phyloP scores from a whole-genome alignment of 2,329 filamentous ascomycete species.

The Cladorrhinum sp. region DNA sequence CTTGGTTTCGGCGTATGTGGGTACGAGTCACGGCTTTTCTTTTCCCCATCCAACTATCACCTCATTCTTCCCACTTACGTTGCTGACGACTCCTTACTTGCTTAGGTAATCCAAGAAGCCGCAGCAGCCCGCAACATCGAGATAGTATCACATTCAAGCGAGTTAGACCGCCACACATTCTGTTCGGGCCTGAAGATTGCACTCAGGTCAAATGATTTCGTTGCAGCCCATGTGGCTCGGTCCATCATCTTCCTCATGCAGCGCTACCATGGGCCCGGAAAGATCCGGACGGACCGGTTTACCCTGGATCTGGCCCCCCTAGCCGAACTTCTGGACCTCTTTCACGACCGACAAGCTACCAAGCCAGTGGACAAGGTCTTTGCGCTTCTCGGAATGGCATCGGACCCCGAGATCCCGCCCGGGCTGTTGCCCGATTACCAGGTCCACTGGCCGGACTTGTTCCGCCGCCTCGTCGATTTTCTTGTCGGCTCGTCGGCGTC shows the following conservation, averaged over 20 bases:
- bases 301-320: slow-evolving; percentile 6
- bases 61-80: too few species aligned
- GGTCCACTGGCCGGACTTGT: neutral
- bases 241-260: neutral
- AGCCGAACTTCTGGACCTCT: slow-evolving; percentile 4
- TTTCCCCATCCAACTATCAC: too few species aligned
- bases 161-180: neutral
- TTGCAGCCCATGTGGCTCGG: neutral
- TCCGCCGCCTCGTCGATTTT: neutral
- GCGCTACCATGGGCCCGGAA: neutral
- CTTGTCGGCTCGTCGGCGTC: neutral
- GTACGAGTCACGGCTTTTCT: neutral
- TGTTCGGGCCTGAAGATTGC: neutral
- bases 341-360: slow-evolving; percentile 4
- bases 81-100: too few species aligned
- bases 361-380: slow-evolving; percentile 9
- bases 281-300: neutral
- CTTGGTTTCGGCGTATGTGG: neutral
- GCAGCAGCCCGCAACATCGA: neutral
- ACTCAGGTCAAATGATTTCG: too few species aligned
- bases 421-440: neutral
- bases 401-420: neutral
- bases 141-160: neutral
- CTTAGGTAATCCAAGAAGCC: neutral
- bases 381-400: slow-evolving; percentile 12